Evolutionary conservation across 345 rosid species (phyloP), one percentile per base, ranked within the genome.

Genomic region (Hypericum perforatum): DNA sequence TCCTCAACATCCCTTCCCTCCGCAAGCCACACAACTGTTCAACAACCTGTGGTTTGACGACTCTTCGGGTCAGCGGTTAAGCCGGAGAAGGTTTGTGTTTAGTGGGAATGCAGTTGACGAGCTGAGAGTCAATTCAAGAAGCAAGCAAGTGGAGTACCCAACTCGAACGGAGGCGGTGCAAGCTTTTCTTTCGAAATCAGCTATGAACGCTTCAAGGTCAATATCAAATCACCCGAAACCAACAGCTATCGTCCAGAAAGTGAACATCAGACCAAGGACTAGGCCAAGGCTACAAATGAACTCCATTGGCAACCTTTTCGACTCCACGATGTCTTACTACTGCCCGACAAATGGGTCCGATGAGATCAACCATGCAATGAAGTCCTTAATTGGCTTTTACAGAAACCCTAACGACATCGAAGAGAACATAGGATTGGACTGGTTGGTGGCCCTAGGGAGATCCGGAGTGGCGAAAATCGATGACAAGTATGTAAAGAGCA

Each of bases 1-100:
- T 0, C 4, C 62, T 7, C 9, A 41, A 8, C 46, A 61, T 32
- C 45, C 45, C 5, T n/a, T 66, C 41, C 71, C 67, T 7, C 9
- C 37, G 7, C 11, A 11, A 8, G 43, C 42, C 44, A 38, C 3
- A 5, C 44, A 39, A 1, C 8, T 8, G 12, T n/a, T 15, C 16
- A 52, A 54, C 15, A 40, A 9, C 5, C 29, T 51, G 3, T 59
- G 58, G 62, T 69, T 69, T n/a, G n/a, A n/a, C 37, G 46, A 6
- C n/a, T n/a, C 6, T 11, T 59, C 45, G 32, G 36, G 57, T 8
- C 58, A 42, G 40, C 44, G 9, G 9, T 15, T 6, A 9, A 40
- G n/a, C n/a, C n/a, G 45, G 3, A 44, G 57, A 54, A 49, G 69
- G 40, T 54, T 69, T 16, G 14, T 45, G 14, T 45, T 45, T 22